These are phyloP conservation scores for Neobulgaria alba DNA, from an alignment of 2,329 filamentous ascomycete species.

Conservation along the genomic window DNA sequence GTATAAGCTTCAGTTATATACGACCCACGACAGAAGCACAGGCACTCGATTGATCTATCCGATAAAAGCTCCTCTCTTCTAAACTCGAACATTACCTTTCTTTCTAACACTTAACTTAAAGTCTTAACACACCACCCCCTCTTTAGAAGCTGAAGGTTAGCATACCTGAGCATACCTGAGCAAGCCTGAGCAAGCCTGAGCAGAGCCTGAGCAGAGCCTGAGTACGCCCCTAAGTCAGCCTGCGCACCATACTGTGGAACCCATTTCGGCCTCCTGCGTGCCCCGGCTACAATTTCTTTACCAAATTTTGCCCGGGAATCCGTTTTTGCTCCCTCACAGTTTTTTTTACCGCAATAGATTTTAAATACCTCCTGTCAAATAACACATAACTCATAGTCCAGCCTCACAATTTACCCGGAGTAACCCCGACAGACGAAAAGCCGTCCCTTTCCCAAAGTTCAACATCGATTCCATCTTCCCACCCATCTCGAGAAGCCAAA, in stretches of 20 bases:
- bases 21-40: too few species aligned
- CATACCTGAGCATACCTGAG: too few species aligned
- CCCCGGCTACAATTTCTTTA: constrained; percentile 6
- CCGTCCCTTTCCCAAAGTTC: too few species aligned
- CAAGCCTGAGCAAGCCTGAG: too few species aligned
- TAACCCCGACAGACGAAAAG: too few species aligned
- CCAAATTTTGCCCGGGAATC: constrained; percentile 5
- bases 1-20: too few species aligned
- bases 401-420: background rate
- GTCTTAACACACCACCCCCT: too few species aligned
- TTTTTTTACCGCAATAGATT: constrained; percentile 2
- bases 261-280: constrained; percentile 21
- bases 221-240: background rate
- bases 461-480: constrained; percentile 1
- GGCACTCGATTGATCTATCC: too few species aligned
- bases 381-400: background rate
- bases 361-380: background rate
- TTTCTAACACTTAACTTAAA: too few species aligned
- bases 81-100: too few species aligned
- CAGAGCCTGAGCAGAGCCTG: background rate
- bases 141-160: too few species aligned
- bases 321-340: constrained; percentile 3
- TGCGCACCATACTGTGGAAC: constrained; percentile 12
- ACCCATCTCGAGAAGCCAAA: constrained; percentile 33
- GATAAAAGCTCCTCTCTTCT: too few species aligned